Evolutionary conservation across 352 stramenopile species (phyloP).

Genomic region (Nothophytophthora sp.): DNA sequence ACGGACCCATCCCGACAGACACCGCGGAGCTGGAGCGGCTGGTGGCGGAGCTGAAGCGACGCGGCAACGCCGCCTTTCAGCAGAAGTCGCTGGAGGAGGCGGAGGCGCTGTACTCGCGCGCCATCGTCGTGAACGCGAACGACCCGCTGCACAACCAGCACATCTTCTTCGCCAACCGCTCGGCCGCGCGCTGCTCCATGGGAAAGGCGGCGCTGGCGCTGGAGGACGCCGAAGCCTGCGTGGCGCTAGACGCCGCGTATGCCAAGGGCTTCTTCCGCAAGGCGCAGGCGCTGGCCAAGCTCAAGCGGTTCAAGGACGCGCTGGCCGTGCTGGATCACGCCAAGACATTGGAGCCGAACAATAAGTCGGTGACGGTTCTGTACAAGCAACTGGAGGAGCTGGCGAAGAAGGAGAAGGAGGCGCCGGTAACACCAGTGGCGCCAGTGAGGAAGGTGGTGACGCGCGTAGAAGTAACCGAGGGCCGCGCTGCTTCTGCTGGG

Average conservation of each 20-base stretch:
- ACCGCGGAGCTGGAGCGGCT: constrained; percentile 56
- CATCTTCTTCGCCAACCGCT: constrained; percentile 90
- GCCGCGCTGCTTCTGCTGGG: constrained; percentile 5
- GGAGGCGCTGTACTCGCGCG: constrained; percentile 96
- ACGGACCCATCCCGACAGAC: constrained; percentile 47
- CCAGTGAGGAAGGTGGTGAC: constrained; percentile 59
- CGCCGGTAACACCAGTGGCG: constrained; percentile 18
- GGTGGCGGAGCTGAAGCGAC: constrained; percentile 87
- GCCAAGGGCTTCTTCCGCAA: constrained; percentile 87
- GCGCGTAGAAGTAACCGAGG: constrained; percentile 44
- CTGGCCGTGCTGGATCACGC: constrained; percentile 61
- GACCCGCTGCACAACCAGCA: constrained; percentile 68
- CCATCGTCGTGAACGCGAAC: constrained; percentile 80
- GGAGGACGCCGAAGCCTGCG: constrained; percentile 68
- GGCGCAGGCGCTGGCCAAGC: constrained; percentile 73
- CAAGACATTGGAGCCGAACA: constrained; percentile 61
- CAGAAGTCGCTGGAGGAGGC: constrained; percentile 90
- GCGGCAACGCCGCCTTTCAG: constrained; percentile 86
- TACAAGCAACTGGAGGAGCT: constrained; percentile 60
- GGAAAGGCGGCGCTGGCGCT: constrained; percentile 67
- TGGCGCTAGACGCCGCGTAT: constrained; percentile 58
- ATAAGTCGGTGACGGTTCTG: constrained; percentile 75
- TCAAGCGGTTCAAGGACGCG: constrained; percentile 72
- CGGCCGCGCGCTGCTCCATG: constrained; percentile 83
- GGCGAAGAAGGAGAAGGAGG: constrained; percentile 59